Evolutionary conservation across 768 basidiomycete species (phyloP), one percentile per base, ranked within the genome.

Genomic region (Tephrocybe sp.): DNA sequence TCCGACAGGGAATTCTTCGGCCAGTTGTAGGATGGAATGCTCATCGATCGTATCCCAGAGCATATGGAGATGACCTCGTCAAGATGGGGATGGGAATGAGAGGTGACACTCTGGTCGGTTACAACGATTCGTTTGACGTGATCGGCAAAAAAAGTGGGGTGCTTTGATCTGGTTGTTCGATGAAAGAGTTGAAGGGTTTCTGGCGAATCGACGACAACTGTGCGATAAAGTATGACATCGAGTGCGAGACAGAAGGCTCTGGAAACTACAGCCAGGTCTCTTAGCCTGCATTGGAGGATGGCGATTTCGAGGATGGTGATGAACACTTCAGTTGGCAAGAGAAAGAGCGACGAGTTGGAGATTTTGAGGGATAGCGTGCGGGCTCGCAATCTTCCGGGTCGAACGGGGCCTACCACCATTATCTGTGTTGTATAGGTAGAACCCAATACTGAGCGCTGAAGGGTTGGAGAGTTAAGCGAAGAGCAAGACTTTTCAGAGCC

Each of bases 91-190:
- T 54, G 54, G 46, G 53, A 51, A 26, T 53, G 54, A 7, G 48
- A 32, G 8, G 41, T 20, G 7, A 50, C 39, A 20, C 22, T 39
- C 43, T 57, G 56, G 62, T 39, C 58, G 54, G 68, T 70, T 31
- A 76, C 54, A 4, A 63, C 68, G n/a, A 76, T 52, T 34, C 59
- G 69, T 58, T 68, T 72, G 52, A 76, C 68, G 45, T 68, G 64
- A 6, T 51, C 48, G 12, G 66, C 51, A 32, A 70, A 50, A 47
- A 72, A 68, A 4, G 58, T 52, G 11, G 53, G 51, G 1, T 58
- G 50, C 46, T 65, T 70, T 13, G 60, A 56, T 14, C 57, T 53
- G 16, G 61, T 59, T 9, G 72, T 76, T 39, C 72, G 69, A 49
- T 66, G 54, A 40, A 77, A 71, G 14, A 72, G 64, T 11, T 60